Evolutionary conservation across 345 rosid species (phyloP).

Genomic region (Eucalyptus rudis): DNA sequence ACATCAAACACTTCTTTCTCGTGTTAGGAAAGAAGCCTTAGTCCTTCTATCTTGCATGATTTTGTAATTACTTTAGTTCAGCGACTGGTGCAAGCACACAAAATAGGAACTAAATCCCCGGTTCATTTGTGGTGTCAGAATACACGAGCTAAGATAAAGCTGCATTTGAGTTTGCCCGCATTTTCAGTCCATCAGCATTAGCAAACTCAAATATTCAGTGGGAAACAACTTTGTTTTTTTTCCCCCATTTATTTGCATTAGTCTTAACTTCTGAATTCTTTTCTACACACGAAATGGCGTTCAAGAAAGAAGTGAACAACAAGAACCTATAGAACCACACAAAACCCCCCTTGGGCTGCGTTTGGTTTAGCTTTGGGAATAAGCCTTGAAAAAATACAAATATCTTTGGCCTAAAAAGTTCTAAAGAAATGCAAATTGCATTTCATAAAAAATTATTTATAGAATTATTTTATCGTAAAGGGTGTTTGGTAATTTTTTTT

Average conservation of each 20-base stretch:
- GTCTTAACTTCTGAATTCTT: not conserved
- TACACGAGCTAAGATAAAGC: not conserved
- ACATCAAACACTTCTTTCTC: not conserved
- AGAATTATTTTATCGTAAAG: rapidly evolving
- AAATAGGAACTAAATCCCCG: not conserved
- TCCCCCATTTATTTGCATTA: too few species aligned
- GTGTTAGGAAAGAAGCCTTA: not conserved
- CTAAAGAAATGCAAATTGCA: rapidly evolving
- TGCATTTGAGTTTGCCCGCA: not conserved
- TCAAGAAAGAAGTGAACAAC: not conserved
- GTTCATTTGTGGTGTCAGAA: not conserved
- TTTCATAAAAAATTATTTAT: rapidly evolving
- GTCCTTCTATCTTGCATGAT: not conserved
- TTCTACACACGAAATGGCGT: rapidly evolving
- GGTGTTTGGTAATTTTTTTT: too few species aligned
- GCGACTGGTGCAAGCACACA: not conserved
- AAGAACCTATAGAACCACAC: not conserved
- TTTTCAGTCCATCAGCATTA: not conserved
- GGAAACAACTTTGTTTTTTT: rapidly evolving
- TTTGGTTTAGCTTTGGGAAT: too few species aligned
- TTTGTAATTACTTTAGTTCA: not conserved
- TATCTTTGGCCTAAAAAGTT: rapidly evolving
- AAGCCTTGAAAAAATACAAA: rapidly evolving
- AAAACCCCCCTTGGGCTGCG: rapidly evolving
- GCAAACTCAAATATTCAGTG: not conserved